Evolutionary conservation across 2,329 filamentous ascomycete species (phyloP).

Genomic region (Pseudocercospora ulei): DNA sequence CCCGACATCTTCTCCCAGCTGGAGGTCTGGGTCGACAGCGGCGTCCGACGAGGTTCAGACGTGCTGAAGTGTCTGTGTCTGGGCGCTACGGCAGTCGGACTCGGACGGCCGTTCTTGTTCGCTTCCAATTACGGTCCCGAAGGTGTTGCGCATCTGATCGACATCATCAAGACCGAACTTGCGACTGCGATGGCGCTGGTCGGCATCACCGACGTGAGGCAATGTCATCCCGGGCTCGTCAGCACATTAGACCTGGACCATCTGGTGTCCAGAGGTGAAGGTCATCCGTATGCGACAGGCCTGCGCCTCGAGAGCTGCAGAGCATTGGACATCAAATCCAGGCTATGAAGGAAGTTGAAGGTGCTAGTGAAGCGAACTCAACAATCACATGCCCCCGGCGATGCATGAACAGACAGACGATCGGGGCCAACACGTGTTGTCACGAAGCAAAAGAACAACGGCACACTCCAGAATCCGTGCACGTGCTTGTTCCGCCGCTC

Average conservation of each 20-base stretch:
- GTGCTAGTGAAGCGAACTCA: too few species aligned
- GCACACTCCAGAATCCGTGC: too few species aligned
- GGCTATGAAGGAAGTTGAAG: slow-evolving; percentile 7
- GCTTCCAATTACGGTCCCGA: slow-evolving; percentile 51
- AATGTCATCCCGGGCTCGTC: slow-evolving; percentile 52
- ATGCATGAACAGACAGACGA: slow-evolving; percentile 94
- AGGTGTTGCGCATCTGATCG: slow-evolving; percentile 44
- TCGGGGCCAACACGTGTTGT: slow-evolving; percentile 99
- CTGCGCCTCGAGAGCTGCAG: slow-evolving; percentile 16
- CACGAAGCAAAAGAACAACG: too few species aligned
- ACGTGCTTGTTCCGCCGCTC: too few species aligned
- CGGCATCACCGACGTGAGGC: slow-evolving; percentile 51
- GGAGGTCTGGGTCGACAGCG: slow-evolving; percentile 57
- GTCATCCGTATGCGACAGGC: slow-evolving; percentile 25
- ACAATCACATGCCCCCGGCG: slow-evolving; percentile 13
- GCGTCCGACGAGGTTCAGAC: slow-evolving; percentile 55
- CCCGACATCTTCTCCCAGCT: slow-evolving; percentile 52
- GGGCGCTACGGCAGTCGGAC: slow-evolving; percentile 52
- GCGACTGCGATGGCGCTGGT: slow-evolving; percentile 57
- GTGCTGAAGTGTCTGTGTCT: slow-evolving; percentile 58
- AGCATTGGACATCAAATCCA: slow-evolving; percentile 3
- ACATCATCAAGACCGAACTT: slow-evolving; percentile 43
- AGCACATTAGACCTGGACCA: slow-evolving; percentile 46
- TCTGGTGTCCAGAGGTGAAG: slow-evolving; percentile 36
- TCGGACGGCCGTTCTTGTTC: slow-evolving; percentile 54